Evolutionary conservation across 78 protist species (phyloP).

Genomic region (Thecamonas trahens): DNA sequence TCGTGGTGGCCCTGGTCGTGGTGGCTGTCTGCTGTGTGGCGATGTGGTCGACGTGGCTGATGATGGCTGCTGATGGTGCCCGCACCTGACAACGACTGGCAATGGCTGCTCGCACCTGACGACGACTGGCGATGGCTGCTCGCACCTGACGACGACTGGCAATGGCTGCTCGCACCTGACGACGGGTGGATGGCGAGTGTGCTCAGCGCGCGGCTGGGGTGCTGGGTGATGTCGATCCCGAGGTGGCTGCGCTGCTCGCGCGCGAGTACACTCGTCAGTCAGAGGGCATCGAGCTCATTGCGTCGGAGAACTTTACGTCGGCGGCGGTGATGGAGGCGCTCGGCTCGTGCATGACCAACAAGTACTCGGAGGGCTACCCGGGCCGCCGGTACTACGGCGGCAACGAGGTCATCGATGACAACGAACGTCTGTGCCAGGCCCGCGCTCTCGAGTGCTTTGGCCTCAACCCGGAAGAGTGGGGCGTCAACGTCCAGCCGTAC

Average conservation of each 20-base stretch:
- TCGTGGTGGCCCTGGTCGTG: too few species aligned
- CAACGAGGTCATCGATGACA: conserved; percentile 87
- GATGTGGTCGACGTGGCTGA: too few species aligned
- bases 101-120: too few species aligned
- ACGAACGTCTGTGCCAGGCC: conserved; percentile 79
- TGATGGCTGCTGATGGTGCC: too few species aligned
- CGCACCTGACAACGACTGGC: too few species aligned
- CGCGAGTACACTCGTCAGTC: conserved; percentile 92
- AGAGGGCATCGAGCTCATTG: conserved; percentile 94
- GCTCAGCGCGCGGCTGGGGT: too few species aligned
- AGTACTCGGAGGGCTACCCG: conserved; percentile 99
- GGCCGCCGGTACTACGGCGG: conserved; percentile 95
- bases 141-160: too few species aligned
- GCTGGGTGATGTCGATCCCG: conserved; percentile 75
- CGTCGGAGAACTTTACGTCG: conserved; percentile 97
- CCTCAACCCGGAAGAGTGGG: conserved; percentile 90
- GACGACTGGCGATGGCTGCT: too few species aligned
- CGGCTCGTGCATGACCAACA: conserved; percentile 96
- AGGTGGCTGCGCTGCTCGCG: conserved; percentile 71
- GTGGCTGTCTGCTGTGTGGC: too few species aligned
- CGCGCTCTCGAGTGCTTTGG: conserved; percentile 90
- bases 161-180: too few species aligned
- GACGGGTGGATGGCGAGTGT: too few species aligned
- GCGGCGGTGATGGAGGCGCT: conserved; percentile 93
- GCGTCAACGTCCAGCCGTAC: conserved; percentile 98